Evolutionary conservation across 352 stramenopile species (phyloP).

Genomic region (Phytophthora syringae): DNA sequence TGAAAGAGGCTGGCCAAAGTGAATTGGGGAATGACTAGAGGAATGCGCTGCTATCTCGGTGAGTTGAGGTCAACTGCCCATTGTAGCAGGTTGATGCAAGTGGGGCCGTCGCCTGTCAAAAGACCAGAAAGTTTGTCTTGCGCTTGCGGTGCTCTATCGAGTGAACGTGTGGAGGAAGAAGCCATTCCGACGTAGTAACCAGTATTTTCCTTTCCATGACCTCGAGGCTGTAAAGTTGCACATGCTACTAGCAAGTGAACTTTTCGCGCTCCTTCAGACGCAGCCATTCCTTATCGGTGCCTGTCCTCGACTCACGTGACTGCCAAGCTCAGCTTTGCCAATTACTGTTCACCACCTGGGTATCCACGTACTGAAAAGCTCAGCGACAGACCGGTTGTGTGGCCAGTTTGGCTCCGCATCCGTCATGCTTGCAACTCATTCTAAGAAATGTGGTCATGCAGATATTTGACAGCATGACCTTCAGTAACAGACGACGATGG

Average conservation of each 20-base stretch:
- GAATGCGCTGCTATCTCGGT: background rate
- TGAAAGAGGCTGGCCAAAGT: conserved; percentile 7
- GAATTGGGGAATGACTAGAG: conserved; percentile 23
- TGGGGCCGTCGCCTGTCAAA: background rate
- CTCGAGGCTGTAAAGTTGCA: conserved; percentile 5
- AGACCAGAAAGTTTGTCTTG: conserved; percentile 9
- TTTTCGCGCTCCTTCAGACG: background rate
- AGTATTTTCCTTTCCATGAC: conserved; percentile 17
- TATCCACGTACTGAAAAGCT: conserved; percentile 7
- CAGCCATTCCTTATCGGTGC: conserved; percentile 4
- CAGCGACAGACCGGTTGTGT: too few relatives aligned
- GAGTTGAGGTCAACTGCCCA: background rate
- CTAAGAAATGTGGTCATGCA: background rate
- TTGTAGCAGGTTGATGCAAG: background rate
- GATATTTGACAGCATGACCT: too few relatives aligned
- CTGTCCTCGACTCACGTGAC: background rate
- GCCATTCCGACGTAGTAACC: conserved; percentile 5
- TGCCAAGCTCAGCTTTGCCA: background rate
- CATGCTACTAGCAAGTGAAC: conserved; percentile 3
- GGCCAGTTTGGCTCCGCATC: too few relatives aligned
- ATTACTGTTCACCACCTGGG: background rate
- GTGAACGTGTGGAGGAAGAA: conserved; percentile 12
- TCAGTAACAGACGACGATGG: too few relatives aligned
- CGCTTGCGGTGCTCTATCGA: conserved; percentile 6
- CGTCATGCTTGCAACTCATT: too few relatives aligned